Evolutionary conservation across 2,329 filamentous ascomycete genomes (phyloP), one percentile per base, ranked within the genome.

Genomic region (Colletotrichum lentis): DNA sequence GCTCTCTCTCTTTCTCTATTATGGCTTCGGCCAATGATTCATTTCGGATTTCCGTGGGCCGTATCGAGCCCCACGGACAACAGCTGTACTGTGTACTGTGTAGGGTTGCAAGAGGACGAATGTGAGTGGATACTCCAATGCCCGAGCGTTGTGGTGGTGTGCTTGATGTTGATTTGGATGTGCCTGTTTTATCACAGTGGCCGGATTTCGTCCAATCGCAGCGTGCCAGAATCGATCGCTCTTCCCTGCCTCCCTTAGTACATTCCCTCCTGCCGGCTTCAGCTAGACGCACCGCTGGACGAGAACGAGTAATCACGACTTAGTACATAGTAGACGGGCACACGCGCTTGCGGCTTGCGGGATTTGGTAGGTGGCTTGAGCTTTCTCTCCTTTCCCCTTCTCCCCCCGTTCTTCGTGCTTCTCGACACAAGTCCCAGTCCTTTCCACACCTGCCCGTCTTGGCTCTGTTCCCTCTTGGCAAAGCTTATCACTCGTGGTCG

Each of bases 401-500:
- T 37, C 20, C 20, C 57, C 43, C 56, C 43, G 11, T 47, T 46
- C 56, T 58, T 24, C 44, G 20, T 39, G n/a, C 46, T 31, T 39
- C 44, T 22, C 54, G 57, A 11, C 61, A 49, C 46, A 24, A 41
- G 56, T 62, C 69, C 67, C 67, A 65, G 68, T 57, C 64, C 49
- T 65, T 66, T 55, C 71, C 67, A 65, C 68, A 67, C 57, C 60
- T 69, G 69, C 67, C 69, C 69, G 69, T 68, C 69, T 71, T 71
- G 69, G 67, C 69, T 63, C 31, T 55, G 73, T 68, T 69, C 64
- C 8, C 73, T 61, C 76, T 78, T 77, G 76, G 76, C 76, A 76
- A 77, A 77, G 76, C 76, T 78, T 77, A 71, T 77, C 74, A 69
- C 73, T 73, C 75, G 73, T 76, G 76, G 74, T 56, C 54, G 57